These are phyloP conservation scores for Eucalyptus regnans DNA, from an alignment of 345 rosid species.

Conservation along the genomic window DNA sequence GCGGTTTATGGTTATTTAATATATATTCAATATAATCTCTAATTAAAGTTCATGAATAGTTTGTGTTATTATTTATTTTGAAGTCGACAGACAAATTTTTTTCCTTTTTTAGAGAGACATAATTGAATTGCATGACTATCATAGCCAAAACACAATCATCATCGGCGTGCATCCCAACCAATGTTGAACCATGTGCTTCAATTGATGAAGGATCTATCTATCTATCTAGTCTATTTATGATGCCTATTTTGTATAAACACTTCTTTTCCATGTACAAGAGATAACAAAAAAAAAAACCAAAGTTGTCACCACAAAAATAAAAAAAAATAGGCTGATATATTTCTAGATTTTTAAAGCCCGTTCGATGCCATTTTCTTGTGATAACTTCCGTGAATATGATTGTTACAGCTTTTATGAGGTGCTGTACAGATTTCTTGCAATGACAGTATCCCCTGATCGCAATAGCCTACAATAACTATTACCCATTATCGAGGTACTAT, in stretches of 20 bases:
- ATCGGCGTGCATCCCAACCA: background rate
- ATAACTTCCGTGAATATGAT: background rate
- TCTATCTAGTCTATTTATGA: background rate
- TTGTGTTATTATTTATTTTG: background rate
- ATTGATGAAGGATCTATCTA: background rate
- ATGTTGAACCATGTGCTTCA: background rate
- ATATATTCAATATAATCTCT: too few species aligned
- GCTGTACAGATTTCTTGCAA: background rate
- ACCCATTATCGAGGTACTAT: background rate
- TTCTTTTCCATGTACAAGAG: background rate
- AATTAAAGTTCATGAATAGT: fast-evolving
- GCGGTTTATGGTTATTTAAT: fast-evolving
- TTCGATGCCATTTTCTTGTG: background rate
- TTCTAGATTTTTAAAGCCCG: background rate
- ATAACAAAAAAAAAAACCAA: background rate
- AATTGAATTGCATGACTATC: background rate
- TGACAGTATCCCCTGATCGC: background rate
- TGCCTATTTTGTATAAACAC: background rate
- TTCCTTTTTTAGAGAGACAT: background rate
- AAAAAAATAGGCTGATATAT: background rate
- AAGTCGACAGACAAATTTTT: background rate
- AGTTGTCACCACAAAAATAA: background rate
- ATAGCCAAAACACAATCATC: background rate
- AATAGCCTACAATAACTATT: background rate
- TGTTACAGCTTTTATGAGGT: background rate